A percentile compares a stretch with the other conserved stretches of the same genome.
Conservation (phyloP, 768 basidiomycete species). For the Trametes gibbosa region DNA sequence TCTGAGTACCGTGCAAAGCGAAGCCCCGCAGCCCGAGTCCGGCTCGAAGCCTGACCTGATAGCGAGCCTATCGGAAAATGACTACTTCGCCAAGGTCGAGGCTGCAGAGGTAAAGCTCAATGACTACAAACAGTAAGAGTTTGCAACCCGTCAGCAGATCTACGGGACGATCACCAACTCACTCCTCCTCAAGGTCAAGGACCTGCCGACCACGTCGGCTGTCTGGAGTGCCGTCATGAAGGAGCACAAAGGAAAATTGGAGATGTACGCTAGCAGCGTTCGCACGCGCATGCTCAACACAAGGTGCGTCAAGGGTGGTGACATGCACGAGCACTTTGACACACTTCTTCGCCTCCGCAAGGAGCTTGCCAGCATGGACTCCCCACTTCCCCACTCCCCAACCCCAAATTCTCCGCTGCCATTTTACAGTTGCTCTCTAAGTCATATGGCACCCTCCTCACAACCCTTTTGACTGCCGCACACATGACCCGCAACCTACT, state of each 20-base stretch:
- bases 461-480: neutral
- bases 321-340: conserved; percentile 1
- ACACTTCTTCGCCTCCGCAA: neutral
- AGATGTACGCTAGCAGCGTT: no score
- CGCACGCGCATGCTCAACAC: neutral
- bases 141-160: conserved; percentile 2
- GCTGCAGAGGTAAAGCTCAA: neutral
- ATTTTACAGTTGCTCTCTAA: neutral
- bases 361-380: neutral
- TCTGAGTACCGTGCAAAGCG: neutral
- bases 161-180: conserved; percentile 4
- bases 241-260: neutral
- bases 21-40: neutral
- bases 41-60: neutral
- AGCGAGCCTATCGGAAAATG: neutral
- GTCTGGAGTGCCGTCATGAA: neutral
- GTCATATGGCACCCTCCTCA: neutral
- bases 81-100: no score
- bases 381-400: neutral
- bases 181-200: neutral
- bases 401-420: neutral
- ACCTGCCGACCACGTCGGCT: neutral
- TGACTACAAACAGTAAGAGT: neutral
- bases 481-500: neutral
- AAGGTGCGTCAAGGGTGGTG: neutral